Conservation (phyloP, 2,329 filamentous ascomycete species). For the Arthrobotrys sphaeroides region DNA sequence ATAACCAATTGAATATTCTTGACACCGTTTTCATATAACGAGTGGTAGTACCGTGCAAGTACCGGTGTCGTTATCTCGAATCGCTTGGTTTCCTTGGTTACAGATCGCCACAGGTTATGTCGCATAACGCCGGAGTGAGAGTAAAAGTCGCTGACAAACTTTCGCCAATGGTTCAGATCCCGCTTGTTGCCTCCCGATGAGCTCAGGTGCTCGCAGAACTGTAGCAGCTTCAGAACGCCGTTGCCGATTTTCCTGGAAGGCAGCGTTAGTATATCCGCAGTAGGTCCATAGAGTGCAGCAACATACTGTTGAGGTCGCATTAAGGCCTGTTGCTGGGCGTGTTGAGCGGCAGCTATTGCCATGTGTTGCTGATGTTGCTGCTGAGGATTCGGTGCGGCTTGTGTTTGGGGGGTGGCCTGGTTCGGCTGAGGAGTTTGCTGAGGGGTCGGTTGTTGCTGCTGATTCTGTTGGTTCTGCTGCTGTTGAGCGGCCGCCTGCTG, state of each 20-base stretch:
- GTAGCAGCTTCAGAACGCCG: conserved; percentile 69
- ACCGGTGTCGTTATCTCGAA: conserved; percentile 87
- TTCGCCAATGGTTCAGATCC: conserved; percentile 79
- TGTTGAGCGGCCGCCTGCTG: conserved; percentile 60
- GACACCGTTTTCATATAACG: conserved; percentile 86
- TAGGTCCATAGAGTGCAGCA: conserved; percentile 58
- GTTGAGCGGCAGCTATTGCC: conserved; percentile 57
- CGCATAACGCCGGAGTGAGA: conserved; percentile 79
- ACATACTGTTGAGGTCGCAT: conserved; percentile 61
- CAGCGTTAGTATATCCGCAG: conserved; percentile 57
- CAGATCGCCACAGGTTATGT: conserved; percentile 71
- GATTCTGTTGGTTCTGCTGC: conserved; percentile 38
- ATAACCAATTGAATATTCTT: conserved; percentile 85
- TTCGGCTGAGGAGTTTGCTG: conserved; percentile 60
- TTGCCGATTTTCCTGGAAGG: conserved; percentile 66
- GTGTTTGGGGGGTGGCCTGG: conserved; percentile 58
- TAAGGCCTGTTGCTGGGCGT: conserved; percentile 60
- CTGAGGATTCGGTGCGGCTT: conserved; percentile 59
- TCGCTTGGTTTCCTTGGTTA: conserved; percentile 73
- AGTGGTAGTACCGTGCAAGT: conserved; percentile 87
- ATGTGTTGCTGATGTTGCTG: conserved; percentile 60
- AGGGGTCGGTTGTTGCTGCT: conserved; percentile 60
- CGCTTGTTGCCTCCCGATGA: conserved; percentile 66
- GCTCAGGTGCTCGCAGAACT: conserved; percentile 72
- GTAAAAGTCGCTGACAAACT: conserved; percentile 84